These are phyloP conservation scores for Theobroma cacao DNA, from an alignment of 345 rosid genomes.

Conservation along the genomic window DNA sequence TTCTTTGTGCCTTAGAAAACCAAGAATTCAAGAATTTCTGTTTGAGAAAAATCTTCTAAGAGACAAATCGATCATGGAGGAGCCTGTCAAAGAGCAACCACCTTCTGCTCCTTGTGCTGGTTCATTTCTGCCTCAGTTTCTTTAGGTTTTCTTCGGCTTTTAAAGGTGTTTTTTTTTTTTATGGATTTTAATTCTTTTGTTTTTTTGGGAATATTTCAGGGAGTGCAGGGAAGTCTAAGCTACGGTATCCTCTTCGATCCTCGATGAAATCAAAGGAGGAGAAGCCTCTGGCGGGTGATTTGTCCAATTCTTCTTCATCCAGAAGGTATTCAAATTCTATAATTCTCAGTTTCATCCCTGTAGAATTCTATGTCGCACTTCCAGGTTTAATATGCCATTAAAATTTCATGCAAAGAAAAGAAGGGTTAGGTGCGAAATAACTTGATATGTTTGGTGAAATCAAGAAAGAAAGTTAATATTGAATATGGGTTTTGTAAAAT, in stretches of 20 bases:
- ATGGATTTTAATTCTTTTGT: neutral
- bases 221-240: slow-evolving; percentile 54
- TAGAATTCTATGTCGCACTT: neutral
- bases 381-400: neutral
- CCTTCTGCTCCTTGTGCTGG: neutral
- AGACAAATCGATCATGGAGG: slow-evolving; percentile 3
- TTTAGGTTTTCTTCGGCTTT: neutral
- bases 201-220: slow-evolving; percentile 17
- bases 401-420: neutral
- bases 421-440: neutral
- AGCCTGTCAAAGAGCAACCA: slow-evolving; percentile 14
- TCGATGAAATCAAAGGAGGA: slow-evolving; percentile 58
- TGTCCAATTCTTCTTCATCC: slow-evolving; percentile 41
- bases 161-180: neutral
- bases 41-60: neutral
- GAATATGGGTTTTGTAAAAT: neutral
- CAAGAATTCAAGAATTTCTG: neutral
- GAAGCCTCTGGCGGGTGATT: slow-evolving; percentile 45
- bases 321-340: slow-evolving; percentile 29
- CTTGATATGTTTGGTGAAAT: neutral
- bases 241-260: slow-evolving; percentile 81
- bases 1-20: neutral
- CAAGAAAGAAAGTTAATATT: neutral
- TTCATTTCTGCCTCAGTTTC: neutral
- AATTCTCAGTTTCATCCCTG: neutral